Percentiles rank a stretch among this genome's conserved stretches.
phyloP scores from a whole-genome alignment of 441 rosid genomes.

The Lepidium campestre region DNA sequence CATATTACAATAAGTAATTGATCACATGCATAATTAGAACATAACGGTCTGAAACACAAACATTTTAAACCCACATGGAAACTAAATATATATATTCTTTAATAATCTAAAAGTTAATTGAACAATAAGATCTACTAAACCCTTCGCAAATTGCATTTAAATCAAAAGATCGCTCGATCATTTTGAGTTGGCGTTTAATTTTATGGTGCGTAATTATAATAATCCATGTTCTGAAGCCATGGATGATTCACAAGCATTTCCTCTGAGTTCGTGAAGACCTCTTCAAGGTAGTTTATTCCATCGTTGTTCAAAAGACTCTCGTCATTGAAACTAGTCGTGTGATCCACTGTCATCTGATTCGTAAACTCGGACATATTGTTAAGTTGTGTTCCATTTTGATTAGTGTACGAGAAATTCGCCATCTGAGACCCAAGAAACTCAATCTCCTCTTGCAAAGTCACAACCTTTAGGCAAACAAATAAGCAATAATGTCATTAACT shows the following conservation, averaged over 20 bases:
- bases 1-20: not conserved
- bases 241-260: conserved; percentile 15
- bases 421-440: conserved; percentile 60
- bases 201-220: conserved; percentile 3
- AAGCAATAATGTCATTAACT: not conserved
- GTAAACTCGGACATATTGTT: conserved; percentile 36
- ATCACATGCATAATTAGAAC: not conserved
- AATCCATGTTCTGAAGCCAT: conserved; percentile 23
- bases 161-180: not conserved
- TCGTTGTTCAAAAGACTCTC: conserved; percentile 4
- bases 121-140: not conserved
- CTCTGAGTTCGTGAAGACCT: conserved; percentile 10
- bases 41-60: not conserved
- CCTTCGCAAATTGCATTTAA: not conserved
- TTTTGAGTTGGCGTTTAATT: not conserved
- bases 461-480: conserved; percentile 52
- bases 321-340: conserved; percentile 8
- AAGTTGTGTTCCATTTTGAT: conserved; percentile 28
- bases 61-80: not conserved
- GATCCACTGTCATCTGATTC: conserved; percentile 36
- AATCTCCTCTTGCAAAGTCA: conserved; percentile 66
- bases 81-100: not conserved
- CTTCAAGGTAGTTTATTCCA: conserved; percentile 15
- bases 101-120: not conserved
- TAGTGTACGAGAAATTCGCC: conserved; percentile 34